Percentiles rank a stretch among this genome's conserved stretches.
phyloP scores from a whole-genome alignment of 2,329 filamentous ascomycete species.

The Davidsoniella eucalypti region DNA sequence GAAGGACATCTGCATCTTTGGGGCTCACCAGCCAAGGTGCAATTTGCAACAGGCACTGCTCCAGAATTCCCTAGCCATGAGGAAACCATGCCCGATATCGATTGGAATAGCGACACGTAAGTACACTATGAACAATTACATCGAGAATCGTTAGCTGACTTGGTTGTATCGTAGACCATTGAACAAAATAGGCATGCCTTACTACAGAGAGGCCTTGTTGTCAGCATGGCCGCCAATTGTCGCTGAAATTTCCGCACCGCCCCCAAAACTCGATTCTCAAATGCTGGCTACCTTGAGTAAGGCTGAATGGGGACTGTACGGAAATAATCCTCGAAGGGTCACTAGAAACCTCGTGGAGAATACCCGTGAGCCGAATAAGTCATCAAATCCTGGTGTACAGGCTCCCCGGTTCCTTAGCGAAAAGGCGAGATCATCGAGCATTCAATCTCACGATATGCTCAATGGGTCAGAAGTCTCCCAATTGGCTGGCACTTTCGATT shows the following conservation, averaged over 20 bases:
- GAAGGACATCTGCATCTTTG: slow-evolving; percentile 71
- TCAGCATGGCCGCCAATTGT: slow-evolving; percentile 83
- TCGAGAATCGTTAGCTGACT: neutral
- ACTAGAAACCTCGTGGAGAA: slow-evolving; percentile 73
- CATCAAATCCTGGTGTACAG: slow-evolving; percentile 42
- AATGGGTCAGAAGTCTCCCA: slow-evolving; percentile 16
- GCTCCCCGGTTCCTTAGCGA: slow-evolving; percentile 91
- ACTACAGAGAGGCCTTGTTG: slow-evolving; percentile 73
- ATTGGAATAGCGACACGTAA: slow-evolving; percentile 56
- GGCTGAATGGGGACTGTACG: slow-evolving; percentile 62
- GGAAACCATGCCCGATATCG: slow-evolving; percentile 39
- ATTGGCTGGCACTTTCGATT: slow-evolving; percentile 12
- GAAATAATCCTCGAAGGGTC: slow-evolving; percentile 55
- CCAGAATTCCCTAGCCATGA: slow-evolving; percentile 60
- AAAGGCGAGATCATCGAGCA: slow-evolving; percentile 54
- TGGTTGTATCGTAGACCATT: slow-evolving; percentile 40
- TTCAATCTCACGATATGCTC: neutral
- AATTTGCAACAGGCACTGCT: slow-evolving; percentile 70
- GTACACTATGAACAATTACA: slow-evolving; percentile 17
- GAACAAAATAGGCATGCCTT: slow-evolving; percentile 77
- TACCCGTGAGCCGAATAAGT: slow-evolving; percentile 46
- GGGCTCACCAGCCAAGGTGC: slow-evolving; percentile 72
- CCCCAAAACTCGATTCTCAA: slow-evolving; percentile 54
- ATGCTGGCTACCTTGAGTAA: slow-evolving; percentile 52
- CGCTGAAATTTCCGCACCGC: slow-evolving; percentile 73